Conservation (phyloP, 768 basidiomycete species). For the Auricularia cornea region DNA sequence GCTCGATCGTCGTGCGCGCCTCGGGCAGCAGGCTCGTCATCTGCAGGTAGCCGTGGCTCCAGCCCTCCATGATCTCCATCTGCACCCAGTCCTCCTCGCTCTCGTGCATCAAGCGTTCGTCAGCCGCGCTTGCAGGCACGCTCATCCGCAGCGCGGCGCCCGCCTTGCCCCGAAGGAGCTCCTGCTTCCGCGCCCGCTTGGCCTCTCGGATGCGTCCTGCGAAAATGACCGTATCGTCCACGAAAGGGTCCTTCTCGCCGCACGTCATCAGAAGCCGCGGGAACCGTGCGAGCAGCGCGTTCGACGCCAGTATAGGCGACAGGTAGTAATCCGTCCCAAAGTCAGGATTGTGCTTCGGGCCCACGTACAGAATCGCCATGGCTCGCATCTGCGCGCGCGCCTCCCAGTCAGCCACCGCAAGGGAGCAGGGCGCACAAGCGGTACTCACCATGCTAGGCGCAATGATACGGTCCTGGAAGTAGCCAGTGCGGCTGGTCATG, state of each 20-base stretch:
- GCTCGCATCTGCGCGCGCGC: conserved; percentile 84
- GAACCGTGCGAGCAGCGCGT: conserved; percentile 78
- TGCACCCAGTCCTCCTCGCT: conserved; percentile 92
- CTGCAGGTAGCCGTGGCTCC: conserved; percentile 96
- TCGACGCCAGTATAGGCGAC: conserved; percentile 87
- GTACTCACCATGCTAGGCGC: conserved; percentile 88
- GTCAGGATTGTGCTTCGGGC: conserved; percentile 88
- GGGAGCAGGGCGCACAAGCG: not conserved
- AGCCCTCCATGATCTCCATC: conserved; percentile 87
- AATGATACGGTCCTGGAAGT: conserved; percentile 89
- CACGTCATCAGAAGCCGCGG: conserved; percentile 91
- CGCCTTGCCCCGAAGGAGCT: conserved; percentile 59
- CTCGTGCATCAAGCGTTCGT: conserved; percentile 36
- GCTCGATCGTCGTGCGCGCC: conserved; percentile 67
- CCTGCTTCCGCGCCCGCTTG: conserved; percentile 71
- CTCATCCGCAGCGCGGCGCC: conserved; percentile 61
- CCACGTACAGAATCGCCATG: conserved; percentile 97
- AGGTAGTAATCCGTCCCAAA: conserved; percentile 93
- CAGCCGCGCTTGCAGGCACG: conserved; percentile 23
- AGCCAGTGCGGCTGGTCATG: conserved; percentile 91
- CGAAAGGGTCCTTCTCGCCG: conserved; percentile 92
- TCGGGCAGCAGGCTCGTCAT: conserved; percentile 85
- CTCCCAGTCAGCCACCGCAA: conserved; percentile 2
- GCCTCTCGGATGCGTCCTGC: conserved; percentile 93
- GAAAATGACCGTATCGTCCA: conserved; percentile 96